These are phyloP conservation scores for Malus fusca DNA, from an alignment of 306 rosid species.

Conservation along the genomic window DNA sequence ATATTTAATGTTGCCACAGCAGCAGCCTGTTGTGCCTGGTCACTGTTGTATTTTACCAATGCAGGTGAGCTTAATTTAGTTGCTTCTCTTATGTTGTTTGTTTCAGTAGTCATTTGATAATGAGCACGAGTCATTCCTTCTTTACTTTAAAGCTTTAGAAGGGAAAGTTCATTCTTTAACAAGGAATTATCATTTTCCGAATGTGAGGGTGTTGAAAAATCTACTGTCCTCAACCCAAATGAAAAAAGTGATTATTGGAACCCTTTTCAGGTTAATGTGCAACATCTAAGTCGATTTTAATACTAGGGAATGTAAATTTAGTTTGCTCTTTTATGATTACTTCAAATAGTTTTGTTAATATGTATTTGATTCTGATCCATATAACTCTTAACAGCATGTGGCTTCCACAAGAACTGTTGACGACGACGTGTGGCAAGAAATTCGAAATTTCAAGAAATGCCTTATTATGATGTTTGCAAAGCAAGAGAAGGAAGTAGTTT, in stretches of 20 bases:
- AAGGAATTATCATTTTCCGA: neutral
- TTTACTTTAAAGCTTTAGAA: neutral
- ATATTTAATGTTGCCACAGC: slow-evolving; percentile 81
- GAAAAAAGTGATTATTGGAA: neutral
- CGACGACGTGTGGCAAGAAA: slow-evolving; percentile 71
- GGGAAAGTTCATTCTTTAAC: neutral
- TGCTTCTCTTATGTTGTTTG: slow-evolving; percentile 1
- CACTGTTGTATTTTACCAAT: slow-evolving; percentile 89
- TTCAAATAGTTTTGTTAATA: neutral
- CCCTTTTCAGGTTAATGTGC: neutral
- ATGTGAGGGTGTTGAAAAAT: neutral
- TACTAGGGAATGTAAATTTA: neutral
- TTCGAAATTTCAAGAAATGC: slow-evolving; percentile 90
- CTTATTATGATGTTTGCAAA: slow-evolving; percentile 86
- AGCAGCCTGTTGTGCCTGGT: slow-evolving; percentile 78
- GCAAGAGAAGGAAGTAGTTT: slow-evolving; percentile 82
- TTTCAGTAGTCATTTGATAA: neutral
- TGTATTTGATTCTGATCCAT: neutral
- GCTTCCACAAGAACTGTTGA: slow-evolving; percentile 72
- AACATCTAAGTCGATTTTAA: neutral
- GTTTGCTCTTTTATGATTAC: neutral
- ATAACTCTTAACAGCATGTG: slow-evolving; percentile 56
- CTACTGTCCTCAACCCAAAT: neutral
- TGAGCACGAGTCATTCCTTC: neutral
- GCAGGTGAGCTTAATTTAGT: slow-evolving; percentile 46